phyloP scores from a whole-genome alignment of 2,329 filamentous ascomycete genomes.

The Ophiosphaerella narmari region DNA sequence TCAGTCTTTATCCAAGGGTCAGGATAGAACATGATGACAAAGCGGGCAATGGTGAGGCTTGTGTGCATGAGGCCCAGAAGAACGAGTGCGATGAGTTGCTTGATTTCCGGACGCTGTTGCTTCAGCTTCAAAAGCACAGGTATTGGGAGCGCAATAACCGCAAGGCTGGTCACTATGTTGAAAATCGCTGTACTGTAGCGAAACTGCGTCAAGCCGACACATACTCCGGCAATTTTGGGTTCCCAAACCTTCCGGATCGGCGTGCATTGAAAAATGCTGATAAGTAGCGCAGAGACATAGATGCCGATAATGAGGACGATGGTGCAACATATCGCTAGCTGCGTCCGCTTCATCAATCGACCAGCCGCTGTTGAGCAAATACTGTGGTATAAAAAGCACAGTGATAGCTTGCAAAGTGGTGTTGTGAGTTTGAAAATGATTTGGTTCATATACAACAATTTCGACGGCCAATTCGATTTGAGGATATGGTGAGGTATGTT shows the following conservation, averaged over 20 bases:
- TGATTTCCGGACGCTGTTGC: constrained; percentile 1
- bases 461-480: not conserved
- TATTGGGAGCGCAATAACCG: not conserved
- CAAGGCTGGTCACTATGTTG: constrained; percentile 1
- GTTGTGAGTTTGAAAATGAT: constrained; percentile 3
- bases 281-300: not conserved
- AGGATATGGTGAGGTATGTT: not conserved
- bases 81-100: constrained; percentile 1
- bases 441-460: constrained; percentile 3
- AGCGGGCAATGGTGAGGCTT: constrained; percentile 1
- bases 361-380: not conserved
- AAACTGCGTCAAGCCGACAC: not conserved
- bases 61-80: constrained; percentile 2
- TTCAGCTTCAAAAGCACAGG: constrained; percentile 2
- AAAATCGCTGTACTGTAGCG: constrained; percentile 1
- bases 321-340: not conserved
- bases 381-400: not conserved
- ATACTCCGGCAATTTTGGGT: not conserved
- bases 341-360: not conserved
- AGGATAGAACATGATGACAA: constrained; percentile 4
- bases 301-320: not conserved
- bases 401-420: constrained; percentile 2
- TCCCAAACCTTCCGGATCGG: not conserved
- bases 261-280: constrained; percentile 1
- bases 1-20: constrained; percentile 1